These are phyloP conservation scores for Boletus subcaerulescens DNA, from an alignment of 768 basidiomycete genomes.

Conservation along the genomic window DNA sequence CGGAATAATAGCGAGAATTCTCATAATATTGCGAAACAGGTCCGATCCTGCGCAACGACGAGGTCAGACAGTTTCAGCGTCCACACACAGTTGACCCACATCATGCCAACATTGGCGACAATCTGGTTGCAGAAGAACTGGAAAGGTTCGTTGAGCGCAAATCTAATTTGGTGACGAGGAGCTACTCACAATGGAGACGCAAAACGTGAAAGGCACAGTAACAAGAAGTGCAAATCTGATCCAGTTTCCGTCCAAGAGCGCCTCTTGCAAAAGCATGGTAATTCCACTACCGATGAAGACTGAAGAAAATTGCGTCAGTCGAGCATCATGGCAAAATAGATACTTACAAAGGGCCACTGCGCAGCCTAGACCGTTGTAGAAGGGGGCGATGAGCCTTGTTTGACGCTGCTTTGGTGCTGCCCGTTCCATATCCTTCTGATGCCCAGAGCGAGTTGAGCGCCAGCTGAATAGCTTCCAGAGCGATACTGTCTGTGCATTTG, in stretches of 20 bases:
- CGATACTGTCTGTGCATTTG: neutral
- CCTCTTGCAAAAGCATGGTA: slow-evolving; percentile 61
- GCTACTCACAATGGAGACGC: slow-evolving; percentile 64
- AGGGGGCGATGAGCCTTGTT: slow-evolving; percentile 64
- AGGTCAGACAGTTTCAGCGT: neutral
- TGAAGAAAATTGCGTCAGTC: slow-evolving; percentile 26
- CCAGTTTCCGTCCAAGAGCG: slow-evolving; percentile 59
- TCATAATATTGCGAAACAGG: slow-evolving; percentile 85
- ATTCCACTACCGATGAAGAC: slow-evolving; percentile 69
- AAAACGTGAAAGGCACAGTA: slow-evolving; percentile 70
- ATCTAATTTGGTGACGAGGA: neutral
- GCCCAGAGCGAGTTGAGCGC: slow-evolving; percentile 44
- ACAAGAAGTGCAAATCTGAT: slow-evolving; percentile 62
- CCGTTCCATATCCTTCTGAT: slow-evolving; percentile 50
- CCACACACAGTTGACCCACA: slow-evolving; percentile 40
- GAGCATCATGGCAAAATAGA: neutral
- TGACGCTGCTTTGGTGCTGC: slow-evolving; percentile 41
- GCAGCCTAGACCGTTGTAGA: slow-evolving; percentile 69
- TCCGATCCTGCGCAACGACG: slow-evolving; percentile 50
- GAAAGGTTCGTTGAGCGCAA: neutral
- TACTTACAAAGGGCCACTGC: slow-evolving; percentile 63
- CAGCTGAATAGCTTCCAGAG: slow-evolving; percentile 36
- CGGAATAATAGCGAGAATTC: slow-evolving; percentile 83
- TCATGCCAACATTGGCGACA: slow-evolving; percentile 58
- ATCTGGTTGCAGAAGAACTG: slow-evolving; percentile 78